Base-by-base conservation (phyloP, 495 filamentous ascomycete species). In the Penicillium ochrochloron region DNA sequence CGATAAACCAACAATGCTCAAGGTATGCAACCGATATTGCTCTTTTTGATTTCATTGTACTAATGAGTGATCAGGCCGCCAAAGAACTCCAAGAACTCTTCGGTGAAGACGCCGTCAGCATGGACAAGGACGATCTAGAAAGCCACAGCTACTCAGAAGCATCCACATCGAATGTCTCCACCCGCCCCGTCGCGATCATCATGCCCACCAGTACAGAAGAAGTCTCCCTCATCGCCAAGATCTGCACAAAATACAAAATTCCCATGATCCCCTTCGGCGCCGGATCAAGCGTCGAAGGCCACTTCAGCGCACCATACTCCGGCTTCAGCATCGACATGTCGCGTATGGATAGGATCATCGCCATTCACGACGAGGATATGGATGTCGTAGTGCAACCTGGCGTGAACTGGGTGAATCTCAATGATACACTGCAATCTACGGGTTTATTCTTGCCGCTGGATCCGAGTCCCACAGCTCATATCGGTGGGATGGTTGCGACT, bases 401-500 rank as follows among this genome's bases (percentile, higher is more conserved):
- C 14, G 90, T 97, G 41, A 87, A 89, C 15, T 97, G 92, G 92
- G 92, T 94, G 86, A 84, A 89, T 53, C 77, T 97, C 46, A 97
- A 97, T 71, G 86, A 90, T 63, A 79, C 91, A 67, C 84, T 97
- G 58, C 88, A 88, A 71, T 79, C 83, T 50, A 86, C 82, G n/a
- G 91, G 91, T 1, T 86, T 97, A 11, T 97, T 97, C 80, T 94
- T 97, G 73, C 94, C 94, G 0, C 85, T 93, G 17, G 92, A 95
- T 68, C 92, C 92, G n/a, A 91, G 84, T 21, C 85, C 82, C 66
- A 83, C 84, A n/a, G 84, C 79, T 4, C 90, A 91, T 86, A 96
- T 98, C 65, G 94, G 94, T 37, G 94, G 94, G 35, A 97, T 98
- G 94, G 87, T 97, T 17, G 93, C 92, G 0, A 97, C 94, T 0